Base-by-base conservation (phyloP, 495 filamentous ascomycete species). In the Aspergillus ellipticus region DNA sequence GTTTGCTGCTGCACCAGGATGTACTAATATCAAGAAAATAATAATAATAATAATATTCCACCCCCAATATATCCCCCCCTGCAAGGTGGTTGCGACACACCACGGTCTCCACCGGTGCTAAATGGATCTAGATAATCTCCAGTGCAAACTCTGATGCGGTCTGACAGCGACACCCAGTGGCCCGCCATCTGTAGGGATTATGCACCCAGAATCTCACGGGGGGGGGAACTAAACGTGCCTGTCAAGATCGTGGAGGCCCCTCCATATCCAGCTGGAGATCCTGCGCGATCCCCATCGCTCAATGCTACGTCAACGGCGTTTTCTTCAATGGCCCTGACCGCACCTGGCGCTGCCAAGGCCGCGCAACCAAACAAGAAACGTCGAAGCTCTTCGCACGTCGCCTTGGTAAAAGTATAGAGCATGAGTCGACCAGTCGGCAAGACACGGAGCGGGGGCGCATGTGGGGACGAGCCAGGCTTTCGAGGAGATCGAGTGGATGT, bases 401-500 rank as follows among this genome's bases (percentile, higher is more conserved):
- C 45, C 45, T 29, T 48, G 22, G 45, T 48, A 29, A 13, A 13
- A 39, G 11, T n/a, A 39, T n/a, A 13, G 35, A 48, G 3, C 22
- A 29, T 15, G 17, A 28, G 45, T 48, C 45, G 45, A 17, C 45
- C 45, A 29, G 28, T 17, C 45, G 45, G 45, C 22, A 48, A 48
- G 45, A 48, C n/a, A 48, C 45, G 45, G 45, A 17, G 45, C 29
- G 45, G 22, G 22, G 43, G 43, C 24, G 24, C 45, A 28, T 48
- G 45, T 48, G 45, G 45, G 45, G 45, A 48, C 29, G 24, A 48
- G n/a, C 45, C 45, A 48, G 28, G 10, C 6, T 48, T 48, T 48
- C 28, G 45, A 28, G 45, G 22, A 48, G 45, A 48, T 48, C 45
- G 9, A 48, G 45, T 48, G 45, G 45, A 17, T 29, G 24, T 15